Base-by-base conservation (phyloP, 805 yeast species). In the Sungouiella thailandica region DNA sequence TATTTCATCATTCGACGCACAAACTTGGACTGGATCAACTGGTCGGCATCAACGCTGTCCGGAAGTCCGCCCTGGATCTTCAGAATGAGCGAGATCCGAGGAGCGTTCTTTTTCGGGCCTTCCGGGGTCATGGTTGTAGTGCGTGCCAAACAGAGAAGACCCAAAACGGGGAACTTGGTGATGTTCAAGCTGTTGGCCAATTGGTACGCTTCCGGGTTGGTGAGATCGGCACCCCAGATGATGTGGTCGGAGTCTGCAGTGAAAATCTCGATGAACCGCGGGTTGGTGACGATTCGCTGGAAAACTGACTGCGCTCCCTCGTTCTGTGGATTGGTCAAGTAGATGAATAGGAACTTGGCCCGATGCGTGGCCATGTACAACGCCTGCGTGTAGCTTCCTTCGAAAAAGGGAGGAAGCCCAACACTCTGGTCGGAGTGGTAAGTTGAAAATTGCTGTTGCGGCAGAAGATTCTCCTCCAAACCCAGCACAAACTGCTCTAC, bases 211-310 rank as follows among this genome's bases (percentile, higher is more conserved):
- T 90, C 97, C 14, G 88, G 76, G 36, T 78, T 78, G n/a, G 74
- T 71, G 16, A 83, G 74, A 51, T 85, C 81, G 7, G 96, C 96
- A 26, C 89, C 95, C 97, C 97, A 90, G 2, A 85, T 58, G 3
- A 85, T 44, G 7, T 23, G 23, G 2, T 80, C 53, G 28, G 83
- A 71, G 29, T 69, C 71, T n/a, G 42, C 37, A 12, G 50, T 35
- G 29, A 62, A 63, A 2, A 62, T 34, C 4, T 64, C 55, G 10
- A 74, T 59, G 34, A 84, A 76, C 17, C 54, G 57, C 2, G 66
- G 70, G 38, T 74, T 65, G 27, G 78, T 60, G 29, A 87, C 53
- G 3, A 86, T 70, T 8, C 69, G 68, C 10, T 68, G 56, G 31
- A 80, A 72, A 41, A 83, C 77, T 4, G 55, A 55, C 20, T 62